Percentiles rank a stretch among this genome's conserved stretches.
phyloP scores from a whole-genome alignment of 2,329 filamentous ascomycete species.

The Tolypocladium ovalisporum region DNA sequence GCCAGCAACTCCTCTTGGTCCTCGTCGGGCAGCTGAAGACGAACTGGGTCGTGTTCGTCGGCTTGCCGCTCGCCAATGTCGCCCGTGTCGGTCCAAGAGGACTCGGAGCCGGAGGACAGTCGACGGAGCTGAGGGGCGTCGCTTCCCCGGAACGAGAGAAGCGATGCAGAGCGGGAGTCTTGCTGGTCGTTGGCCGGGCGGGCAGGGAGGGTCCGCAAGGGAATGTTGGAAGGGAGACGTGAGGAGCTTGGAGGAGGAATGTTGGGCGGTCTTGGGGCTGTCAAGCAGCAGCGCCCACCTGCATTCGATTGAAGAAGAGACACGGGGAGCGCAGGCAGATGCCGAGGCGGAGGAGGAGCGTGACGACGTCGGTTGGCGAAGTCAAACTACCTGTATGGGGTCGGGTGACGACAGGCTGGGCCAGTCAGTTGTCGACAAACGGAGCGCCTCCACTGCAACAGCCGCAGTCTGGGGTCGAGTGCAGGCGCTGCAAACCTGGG shows the following conservation, averaged over 20 bases:
- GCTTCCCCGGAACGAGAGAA: constrained; percentile 19
- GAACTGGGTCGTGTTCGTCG: constrained; percentile 72
- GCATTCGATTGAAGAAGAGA: constrained; percentile 25
- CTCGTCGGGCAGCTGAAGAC: constrained; percentile 55
- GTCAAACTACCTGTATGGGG: constrained; percentile 14
- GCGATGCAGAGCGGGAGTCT: constrained; percentile 28
- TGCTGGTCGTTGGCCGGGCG: constrained; percentile 25
- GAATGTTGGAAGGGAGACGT: constrained; percentile 74
- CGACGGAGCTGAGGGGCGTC: constrained; percentile 35
- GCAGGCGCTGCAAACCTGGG: not conserved
- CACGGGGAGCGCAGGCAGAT: constrained; percentile 21
- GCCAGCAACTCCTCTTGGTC: constrained; percentile 52
- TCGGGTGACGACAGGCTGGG: constrained; percentile 13
- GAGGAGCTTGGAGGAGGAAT: constrained; percentile 67
- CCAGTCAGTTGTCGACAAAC: not conserved
- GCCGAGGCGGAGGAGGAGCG: constrained; percentile 9
- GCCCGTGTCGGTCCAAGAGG: constrained; percentile 86
- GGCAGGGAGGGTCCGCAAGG: constrained; percentile 61
- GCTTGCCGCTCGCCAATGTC: constrained; percentile 88
- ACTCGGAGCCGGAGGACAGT: constrained; percentile 48
- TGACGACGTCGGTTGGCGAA: constrained; percentile 11
- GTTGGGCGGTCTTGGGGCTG: constrained; percentile 70
- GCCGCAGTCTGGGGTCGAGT: not conserved
- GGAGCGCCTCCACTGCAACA: not conserved
- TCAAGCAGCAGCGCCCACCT: constrained; percentile 61